phyloP scores from a whole-genome alignment of 2,329 filamentous ascomycete species.

The Ophiostoma perfectum region DNA sequence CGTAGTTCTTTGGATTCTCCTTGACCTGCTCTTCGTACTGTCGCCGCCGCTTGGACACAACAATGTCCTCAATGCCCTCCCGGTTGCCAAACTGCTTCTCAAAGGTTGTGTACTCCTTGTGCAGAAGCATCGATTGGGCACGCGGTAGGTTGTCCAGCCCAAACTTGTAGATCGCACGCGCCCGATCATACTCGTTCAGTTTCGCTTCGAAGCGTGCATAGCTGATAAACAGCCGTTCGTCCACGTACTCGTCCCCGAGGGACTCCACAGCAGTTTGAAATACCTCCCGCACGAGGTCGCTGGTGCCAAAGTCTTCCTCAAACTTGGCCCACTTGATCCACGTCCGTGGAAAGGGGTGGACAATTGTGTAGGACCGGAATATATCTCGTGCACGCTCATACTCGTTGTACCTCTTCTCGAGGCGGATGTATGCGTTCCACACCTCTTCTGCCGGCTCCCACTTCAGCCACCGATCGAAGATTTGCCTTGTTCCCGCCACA shows the following conservation, averaged over 20 bases:
- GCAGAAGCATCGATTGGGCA: constrained; percentile 75
- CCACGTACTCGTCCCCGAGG: constrained; percentile 89
- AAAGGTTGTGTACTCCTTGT: constrained; percentile 94
- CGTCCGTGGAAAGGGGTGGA: constrained; percentile 90
- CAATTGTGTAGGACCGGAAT: constrained; percentile 82
- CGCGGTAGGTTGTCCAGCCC: constrained; percentile 86
- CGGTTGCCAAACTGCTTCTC: constrained; percentile 96
- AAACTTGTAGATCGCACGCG: constrained; percentile 94
- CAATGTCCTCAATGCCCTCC: constrained; percentile 91
- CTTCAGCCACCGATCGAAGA: constrained; percentile 97
- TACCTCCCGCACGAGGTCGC: constrained; percentile 84
- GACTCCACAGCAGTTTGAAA: constrained; percentile 84
- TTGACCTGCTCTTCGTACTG: constrained; percentile 93
- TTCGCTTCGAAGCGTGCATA: constrained; percentile 95
- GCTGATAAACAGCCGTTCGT: constrained; percentile 90
- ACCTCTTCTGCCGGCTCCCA: constrained; percentile 97
- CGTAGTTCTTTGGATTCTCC: constrained; percentile 94
- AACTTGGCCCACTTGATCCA: constrained; percentile 99
- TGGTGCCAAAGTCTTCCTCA: constrained; percentile 91
- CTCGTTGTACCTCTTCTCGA: constrained; percentile 93
- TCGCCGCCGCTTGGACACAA: constrained; percentile 86
- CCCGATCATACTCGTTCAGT: constrained; percentile 89
- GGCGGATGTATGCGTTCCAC: constrained; percentile 93
- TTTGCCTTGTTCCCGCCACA: constrained; percentile 81
- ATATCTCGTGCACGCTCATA: constrained; percentile 85